These are phyloP conservation scores for Brassica carinata DNA, from an alignment of 345 rosid genomes.

Conservation along the genomic window DNA sequence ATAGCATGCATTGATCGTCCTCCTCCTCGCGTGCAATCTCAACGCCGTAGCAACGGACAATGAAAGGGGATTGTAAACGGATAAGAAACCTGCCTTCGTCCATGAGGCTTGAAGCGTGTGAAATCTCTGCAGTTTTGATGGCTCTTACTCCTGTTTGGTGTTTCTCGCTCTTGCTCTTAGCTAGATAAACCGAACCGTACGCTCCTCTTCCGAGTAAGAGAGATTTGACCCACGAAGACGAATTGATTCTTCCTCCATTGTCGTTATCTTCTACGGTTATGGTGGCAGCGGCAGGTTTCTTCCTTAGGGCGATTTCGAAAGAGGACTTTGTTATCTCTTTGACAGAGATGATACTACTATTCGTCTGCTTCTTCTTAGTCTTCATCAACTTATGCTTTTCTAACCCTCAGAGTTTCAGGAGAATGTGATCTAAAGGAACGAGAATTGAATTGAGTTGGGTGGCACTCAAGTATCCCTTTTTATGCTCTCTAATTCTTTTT, in stretches of 20 bases:
- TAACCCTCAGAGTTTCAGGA: not conserved
- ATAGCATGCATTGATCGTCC: not conserved
- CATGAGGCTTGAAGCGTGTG: not conserved
- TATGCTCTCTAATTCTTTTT: too few species aligned
- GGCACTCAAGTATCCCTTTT: too few species aligned
- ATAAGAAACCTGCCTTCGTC: conserved; percentile 6
- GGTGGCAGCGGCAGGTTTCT: not conserved
- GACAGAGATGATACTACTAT: not conserved
- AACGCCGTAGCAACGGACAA: conserved; percentile 4
- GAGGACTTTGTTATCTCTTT: not conserved
- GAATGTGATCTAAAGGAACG: too few species aligned
- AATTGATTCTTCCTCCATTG: not conserved
- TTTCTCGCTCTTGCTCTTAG: not conserved
- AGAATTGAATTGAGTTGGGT: too few species aligned
- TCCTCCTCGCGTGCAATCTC: conserved; percentile 4
- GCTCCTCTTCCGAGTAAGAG: conserved; percentile 15
- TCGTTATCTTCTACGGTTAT: not conserved
- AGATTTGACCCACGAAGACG: conserved; percentile 15
- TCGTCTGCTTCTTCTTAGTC: not conserved
- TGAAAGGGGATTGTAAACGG: not conserved
- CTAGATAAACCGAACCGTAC: conserved; percentile 24
- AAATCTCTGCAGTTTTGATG: conserved; percentile 12
- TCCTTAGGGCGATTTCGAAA: not conserved
- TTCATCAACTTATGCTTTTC: not conserved
- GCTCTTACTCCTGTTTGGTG: not conserved